These are phyloP conservation scores for Vitis amurensis DNA, from an alignment of 164 flowering plant species.

Conservation along the genomic window DNA sequence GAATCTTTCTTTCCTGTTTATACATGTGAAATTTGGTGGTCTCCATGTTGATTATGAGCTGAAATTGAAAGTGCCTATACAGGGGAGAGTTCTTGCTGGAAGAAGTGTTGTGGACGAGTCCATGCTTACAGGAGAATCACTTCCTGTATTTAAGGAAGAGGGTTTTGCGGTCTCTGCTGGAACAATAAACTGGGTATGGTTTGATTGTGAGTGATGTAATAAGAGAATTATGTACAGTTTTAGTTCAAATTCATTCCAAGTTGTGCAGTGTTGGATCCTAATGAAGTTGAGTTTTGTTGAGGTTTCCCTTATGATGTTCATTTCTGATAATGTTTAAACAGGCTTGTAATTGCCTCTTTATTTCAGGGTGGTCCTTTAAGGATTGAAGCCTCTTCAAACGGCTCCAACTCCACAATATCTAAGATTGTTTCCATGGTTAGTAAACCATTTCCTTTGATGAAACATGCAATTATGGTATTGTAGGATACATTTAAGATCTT, in stretches of 20 bases:
- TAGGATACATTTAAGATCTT: neutral
- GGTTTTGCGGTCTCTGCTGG: constrained; percentile 86
- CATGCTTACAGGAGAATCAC: constrained; percentile 98
- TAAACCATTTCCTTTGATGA: constrained; percentile 3
- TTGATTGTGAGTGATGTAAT: neutral
- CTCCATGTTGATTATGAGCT: constrained; percentile 2
- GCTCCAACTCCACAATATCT: constrained; percentile 85
- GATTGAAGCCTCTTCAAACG: constrained; percentile 81
- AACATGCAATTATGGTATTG: neutral
- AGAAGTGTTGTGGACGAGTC: constrained; percentile 98
- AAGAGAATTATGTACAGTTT: neutral
- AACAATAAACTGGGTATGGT: constrained; percentile 90
- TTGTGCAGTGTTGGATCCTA: neutral
- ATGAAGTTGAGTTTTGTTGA: neutral
- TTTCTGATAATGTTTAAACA: too few species aligned
- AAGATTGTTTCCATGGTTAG: constrained; percentile 90
- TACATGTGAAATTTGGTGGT: constrained; percentile 3
- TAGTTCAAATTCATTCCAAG: neutral
- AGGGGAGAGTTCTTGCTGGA: constrained; percentile 92
- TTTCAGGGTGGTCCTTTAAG: constrained; percentile 93
- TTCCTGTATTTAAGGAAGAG: constrained; percentile 85
- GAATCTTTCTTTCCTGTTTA: neutral
- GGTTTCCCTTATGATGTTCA: too few species aligned
- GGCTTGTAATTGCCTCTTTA: too few species aligned
- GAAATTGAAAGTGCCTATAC: constrained; percentile 19